Percentiles rank a stretch among this genome's conserved stretches.
These are phyloP conservation scores for Citrullus colocynthis DNA, from an alignment of 306 rosid species.

Conservation along the genomic window DNA sequence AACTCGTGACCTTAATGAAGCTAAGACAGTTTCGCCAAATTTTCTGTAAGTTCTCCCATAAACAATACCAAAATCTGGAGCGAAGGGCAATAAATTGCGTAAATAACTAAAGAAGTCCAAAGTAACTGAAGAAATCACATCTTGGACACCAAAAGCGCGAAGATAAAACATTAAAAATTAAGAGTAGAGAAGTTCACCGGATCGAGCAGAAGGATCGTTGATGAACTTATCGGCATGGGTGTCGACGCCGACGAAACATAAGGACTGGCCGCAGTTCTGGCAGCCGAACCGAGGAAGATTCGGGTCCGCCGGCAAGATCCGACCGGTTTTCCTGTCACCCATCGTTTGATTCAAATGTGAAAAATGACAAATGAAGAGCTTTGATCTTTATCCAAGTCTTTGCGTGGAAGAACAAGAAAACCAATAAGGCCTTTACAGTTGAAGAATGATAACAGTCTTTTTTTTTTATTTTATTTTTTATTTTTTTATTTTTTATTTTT, in stretches of 20 bases:
- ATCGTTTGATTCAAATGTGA: not conserved
- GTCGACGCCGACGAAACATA: constrained; percentile 79
- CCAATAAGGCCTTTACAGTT: not conserved
- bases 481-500: no score
- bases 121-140: not conserved
- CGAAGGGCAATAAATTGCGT: not conserved
- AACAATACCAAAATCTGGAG: not conserved
- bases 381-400: not conserved
- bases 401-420: not conserved
- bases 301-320: constrained; percentile 67
- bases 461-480: no score
- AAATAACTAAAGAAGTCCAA: not conserved
- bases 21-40: not conserved
- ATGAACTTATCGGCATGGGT: constrained; percentile 74
- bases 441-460: not conserved
- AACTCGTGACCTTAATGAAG: not conserved
- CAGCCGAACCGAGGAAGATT: constrained; percentile 74
- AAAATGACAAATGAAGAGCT: not conserved
- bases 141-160: not conserved
- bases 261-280: constrained; percentile 80
- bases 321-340: constrained; percentile 35
- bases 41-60: not conserved
- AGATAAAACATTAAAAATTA: not conserved
- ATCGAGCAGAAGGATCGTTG: constrained; percentile 54
- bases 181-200: constrained; percentile 33